Percentiles rank a stretch among this genome's conserved stretches.
These are phyloP conservation scores for Alternaria hordeiaustralica DNA, from an alignment of 2,329 filamentous ascomycete species.

Conservation along the genomic window DNA sequence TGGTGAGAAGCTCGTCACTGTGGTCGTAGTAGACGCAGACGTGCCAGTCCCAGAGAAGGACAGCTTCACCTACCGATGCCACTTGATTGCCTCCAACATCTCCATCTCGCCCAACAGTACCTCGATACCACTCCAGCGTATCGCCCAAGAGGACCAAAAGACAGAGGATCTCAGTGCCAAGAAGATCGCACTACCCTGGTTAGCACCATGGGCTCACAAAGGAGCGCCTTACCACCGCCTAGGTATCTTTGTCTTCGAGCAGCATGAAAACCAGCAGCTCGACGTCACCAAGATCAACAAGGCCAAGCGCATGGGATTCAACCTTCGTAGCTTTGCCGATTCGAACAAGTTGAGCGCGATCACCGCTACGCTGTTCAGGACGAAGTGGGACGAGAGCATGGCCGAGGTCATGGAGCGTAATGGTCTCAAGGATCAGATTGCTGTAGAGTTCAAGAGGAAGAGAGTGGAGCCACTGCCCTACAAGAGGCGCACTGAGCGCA, in stretches of 20 bases:
- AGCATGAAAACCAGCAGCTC: slow-evolving; percentile 61
- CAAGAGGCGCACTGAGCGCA: slow-evolving; percentile 62
- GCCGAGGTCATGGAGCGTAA: slow-evolving; percentile 84
- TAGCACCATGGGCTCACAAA: slow-evolving; percentile 86
- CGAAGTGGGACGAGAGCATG: slow-evolving; percentile 86
- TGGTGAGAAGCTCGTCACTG: slow-evolving; percentile 80
- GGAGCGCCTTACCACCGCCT: slow-evolving; percentile 91
- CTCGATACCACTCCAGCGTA: slow-evolving; percentile 39
- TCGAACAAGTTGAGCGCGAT: slow-evolving; percentile 74
- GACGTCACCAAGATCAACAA: slow-evolving; percentile 70
- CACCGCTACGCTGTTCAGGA: slow-evolving; percentile 87
- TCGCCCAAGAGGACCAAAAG: slow-evolving; percentile 41
- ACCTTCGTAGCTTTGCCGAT: slow-evolving; percentile 74
- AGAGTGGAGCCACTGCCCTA: slow-evolving; percentile 73
- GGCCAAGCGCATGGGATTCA: slow-evolving; percentile 76
- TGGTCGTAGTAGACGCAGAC: slow-evolving; percentile 88
- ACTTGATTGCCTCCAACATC: slow-evolving; percentile 82
- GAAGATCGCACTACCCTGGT: slow-evolving; percentile 79
- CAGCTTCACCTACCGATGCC: slow-evolving; percentile 79
- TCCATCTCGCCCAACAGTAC: slow-evolving; percentile 64
- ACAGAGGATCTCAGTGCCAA: slow-evolving; percentile 55
- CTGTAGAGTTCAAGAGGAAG: slow-evolving; percentile 84
- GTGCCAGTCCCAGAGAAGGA: slow-evolving; percentile 81
- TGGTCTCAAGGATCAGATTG: slow-evolving; percentile 71
- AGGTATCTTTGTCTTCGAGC: slow-evolving; percentile 82